Evolutionary conservation across 192 early-diverging fungal species (phyloP), one percentile per base, ranked within the genome.

Genomic region (Obelidium mucronatum): DNA sequence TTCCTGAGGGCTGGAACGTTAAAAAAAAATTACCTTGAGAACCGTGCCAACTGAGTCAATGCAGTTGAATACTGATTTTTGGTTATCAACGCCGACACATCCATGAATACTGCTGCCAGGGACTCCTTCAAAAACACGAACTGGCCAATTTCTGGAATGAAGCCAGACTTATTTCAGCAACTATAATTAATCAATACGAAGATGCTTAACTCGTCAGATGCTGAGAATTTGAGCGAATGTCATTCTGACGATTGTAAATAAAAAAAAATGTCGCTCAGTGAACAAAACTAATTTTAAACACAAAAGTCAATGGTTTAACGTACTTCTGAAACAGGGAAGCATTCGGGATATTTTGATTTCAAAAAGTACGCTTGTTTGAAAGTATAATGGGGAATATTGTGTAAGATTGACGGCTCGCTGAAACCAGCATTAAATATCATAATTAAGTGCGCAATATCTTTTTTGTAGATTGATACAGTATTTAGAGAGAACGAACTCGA

Each of bases 301-400:
- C n/a, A n/a, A n/a, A n/a, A n/a, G n/a, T n/a, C n/a, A n/a, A n/a
- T n/a, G n/a, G n/a, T n/a, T n/a, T n/a, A n/a, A n/a, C n/a, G n/a
- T n/a, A n/a, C n/a, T n/a, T n/a, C n/a, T n/a, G 44, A 48, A 19
- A 19, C 44, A 6, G 91, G 92, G 59, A 94, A 90, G 65, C 91
- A 91, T 15, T 82, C 72, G 3, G 90, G 87, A 64, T 88, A 94
- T 79, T 91, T 93, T 79, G 90, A 87, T 22, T 85, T 74, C 4
- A 95, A 79, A 67, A 96, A 97, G 13, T 86, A 83, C 36, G 92
- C 87, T 76, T 96, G 93, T 54, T 82, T 79, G 76, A 87, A 93
- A 1, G 91, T 79, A 79, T 91, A 95, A 42, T 91, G 84, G 17
- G 96, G 96, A 36, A 97, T 55, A 22, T 82, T 84, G 0, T 65